Conservation (phyloP, 345 rosid species). For the Aquilaria yunnanensis region DNA sequence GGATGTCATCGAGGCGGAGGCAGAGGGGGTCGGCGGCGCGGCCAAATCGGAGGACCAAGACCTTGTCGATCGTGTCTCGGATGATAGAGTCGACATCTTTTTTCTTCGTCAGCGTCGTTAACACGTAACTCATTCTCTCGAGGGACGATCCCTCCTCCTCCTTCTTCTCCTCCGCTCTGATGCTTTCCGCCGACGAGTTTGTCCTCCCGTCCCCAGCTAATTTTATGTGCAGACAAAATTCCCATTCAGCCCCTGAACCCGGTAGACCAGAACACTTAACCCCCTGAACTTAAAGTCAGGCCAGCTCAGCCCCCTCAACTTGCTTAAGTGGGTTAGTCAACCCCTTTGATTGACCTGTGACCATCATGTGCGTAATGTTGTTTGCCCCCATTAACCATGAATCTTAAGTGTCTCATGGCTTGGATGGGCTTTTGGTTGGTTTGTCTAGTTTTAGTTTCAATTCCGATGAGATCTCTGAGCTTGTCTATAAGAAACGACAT, state of each 20-base stretch:
- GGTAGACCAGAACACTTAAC: too few species aligned
- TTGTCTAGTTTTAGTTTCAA: conserved; percentile 15
- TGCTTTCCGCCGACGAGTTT: not conserved
- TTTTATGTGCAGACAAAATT: too few species aligned
- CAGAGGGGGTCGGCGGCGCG: conserved; percentile 49
- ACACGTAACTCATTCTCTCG: conserved; percentile 43
- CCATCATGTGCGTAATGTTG: too few species aligned
- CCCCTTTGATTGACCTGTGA: too few species aligned
- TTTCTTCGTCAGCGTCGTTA: conserved; percentile 56
- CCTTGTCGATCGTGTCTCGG: conserved; percentile 77
- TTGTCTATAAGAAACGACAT: conserved; percentile 68
- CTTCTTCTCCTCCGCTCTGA: conserved; percentile 4
- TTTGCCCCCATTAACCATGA: conserved; percentile 1
- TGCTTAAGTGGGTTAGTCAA: too few species aligned
- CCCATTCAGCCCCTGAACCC: too few species aligned
- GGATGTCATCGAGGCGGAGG: conserved; percentile 69
- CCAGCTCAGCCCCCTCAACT: too few species aligned
- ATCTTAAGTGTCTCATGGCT: conserved; percentile 11
- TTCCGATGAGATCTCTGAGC: conserved; percentile 43
- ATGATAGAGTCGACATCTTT: conserved; percentile 63
- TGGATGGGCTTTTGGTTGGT: conserved; percentile 9
- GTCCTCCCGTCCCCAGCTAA: too few species aligned
- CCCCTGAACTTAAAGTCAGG: too few species aligned
- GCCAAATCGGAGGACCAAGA: conserved; percentile 92
- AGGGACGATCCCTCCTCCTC: too few species aligned